A percentile compares a stretch with the other conserved stretches of the same genome.
Evolutionary conservation across 106 monocot species (phyloP).

Genomic region (Dendrobium catenatum): DNA sequence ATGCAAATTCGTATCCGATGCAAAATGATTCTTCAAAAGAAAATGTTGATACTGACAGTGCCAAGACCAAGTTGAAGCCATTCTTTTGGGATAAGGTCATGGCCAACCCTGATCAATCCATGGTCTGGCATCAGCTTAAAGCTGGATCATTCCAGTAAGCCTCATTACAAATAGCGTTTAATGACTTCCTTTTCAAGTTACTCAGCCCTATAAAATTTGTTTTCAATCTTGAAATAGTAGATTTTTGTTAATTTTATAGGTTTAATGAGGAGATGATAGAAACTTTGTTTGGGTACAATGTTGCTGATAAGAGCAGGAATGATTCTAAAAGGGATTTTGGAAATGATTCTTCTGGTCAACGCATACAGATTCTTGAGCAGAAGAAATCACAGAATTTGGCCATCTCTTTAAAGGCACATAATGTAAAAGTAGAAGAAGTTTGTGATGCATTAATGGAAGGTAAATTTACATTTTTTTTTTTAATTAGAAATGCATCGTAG

Average conservation of each 20-base stretch:
- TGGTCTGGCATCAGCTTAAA: conserved; percentile 72
- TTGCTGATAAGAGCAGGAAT: conserved; percentile 26
- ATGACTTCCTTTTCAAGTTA: background rate
- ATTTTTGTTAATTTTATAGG: conserved; percentile 17
- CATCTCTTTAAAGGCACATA: conserved; percentile 45
- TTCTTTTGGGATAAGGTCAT: conserved; percentile 73
- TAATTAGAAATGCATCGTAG: background rate
- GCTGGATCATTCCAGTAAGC: conserved; percentile 72
- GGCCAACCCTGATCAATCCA: conserved; percentile 57
- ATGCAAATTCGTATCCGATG: conserved; percentile 4
- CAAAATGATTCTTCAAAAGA: conserved; percentile 17
- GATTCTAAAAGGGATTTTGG: conserved; percentile 19
- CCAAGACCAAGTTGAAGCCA: conserved; percentile 63
- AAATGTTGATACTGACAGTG: conserved; percentile 16
- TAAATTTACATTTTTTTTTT: conserved; percentile 3
- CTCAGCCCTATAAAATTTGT: background rate
- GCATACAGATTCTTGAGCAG: conserved; percentile 43
- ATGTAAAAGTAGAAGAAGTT: conserved; percentile 42
- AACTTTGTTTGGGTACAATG: conserved; percentile 46
- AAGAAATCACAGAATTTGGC: conserved; percentile 60
- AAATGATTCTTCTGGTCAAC: conserved; percentile 26
- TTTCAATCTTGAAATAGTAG: background rate
- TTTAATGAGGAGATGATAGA: conserved; percentile 68
- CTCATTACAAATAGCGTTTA: background rate
- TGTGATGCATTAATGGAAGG: conserved; percentile 67